phyloP scores from a whole-genome alignment of 257 asterid species.

The Eucommia ulmoides region DNA sequence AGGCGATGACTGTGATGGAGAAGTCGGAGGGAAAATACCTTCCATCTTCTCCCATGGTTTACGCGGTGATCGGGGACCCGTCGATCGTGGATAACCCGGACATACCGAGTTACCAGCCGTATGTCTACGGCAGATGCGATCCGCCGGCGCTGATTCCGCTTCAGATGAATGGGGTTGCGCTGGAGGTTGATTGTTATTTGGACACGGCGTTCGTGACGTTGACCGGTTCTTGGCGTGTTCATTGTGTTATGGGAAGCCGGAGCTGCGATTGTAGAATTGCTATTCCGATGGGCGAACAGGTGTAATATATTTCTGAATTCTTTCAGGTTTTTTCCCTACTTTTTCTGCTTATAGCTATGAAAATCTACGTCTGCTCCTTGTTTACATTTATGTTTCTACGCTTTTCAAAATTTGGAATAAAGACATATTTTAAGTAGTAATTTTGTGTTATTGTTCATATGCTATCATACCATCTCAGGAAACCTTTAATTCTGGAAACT shows the following conservation, averaged over 20 bases:
- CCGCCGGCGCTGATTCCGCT: slow-evolving; percentile 92
- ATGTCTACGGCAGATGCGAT: slow-evolving; percentile 87
- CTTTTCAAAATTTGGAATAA: too few species aligned
- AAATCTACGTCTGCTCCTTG: too few species aligned
- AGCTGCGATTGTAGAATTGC: slow-evolving; percentile 73
- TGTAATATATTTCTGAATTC: too few species aligned
- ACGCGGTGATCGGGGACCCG: slow-evolving; percentile 72
- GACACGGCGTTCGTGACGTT: slow-evolving; percentile 70
- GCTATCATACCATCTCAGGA: too few species aligned
- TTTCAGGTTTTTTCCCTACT: too few species aligned
- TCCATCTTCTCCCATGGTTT: slow-evolving; percentile 72
- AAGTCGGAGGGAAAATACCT: slow-evolving; percentile 25
- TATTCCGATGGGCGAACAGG: slow-evolving; percentile 95
- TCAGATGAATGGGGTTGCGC: slow-evolving; percentile 63
- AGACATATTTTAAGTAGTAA: too few species aligned
- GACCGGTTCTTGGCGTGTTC: slow-evolving; percentile 82
- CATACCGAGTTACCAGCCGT: slow-evolving; percentile 95
- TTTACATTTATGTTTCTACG: too few species aligned
- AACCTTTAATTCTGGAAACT: too few species aligned
- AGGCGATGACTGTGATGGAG: slow-evolving; percentile 50
- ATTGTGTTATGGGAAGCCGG: slow-evolving; percentile 79
- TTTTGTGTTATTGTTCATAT: too few species aligned
- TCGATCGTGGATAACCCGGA: slow-evolving; percentile 87
- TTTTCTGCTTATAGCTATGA: too few species aligned
- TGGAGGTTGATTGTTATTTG: slow-evolving; percentile 50